Evolutionary conservation across 2,329 filamentous ascomycete species (phyloP), one percentile per base, ranked within the genome.

Genomic region (Cladophialophora psammophila): DNA sequence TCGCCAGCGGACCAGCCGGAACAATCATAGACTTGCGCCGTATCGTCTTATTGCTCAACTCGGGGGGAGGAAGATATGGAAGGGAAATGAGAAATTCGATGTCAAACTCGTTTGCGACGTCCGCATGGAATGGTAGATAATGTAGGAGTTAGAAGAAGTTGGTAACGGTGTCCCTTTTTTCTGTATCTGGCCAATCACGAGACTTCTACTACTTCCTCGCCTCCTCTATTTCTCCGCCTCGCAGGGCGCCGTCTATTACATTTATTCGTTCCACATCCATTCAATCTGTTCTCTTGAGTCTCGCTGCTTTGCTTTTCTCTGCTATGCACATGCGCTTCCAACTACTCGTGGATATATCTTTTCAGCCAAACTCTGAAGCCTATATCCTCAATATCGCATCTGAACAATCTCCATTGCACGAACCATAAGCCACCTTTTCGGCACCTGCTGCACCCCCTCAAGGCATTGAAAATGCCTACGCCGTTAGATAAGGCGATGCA

Each of bases 401-500:
- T 26, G 26, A 26, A 26, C 26, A 26, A 26, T 12, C 45, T 5
- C 3, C 34, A 26, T 7, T 36, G 31, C 9, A 31, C 45, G 8
- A 26, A 50, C 8, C 13, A 50, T 31, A 40, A 18, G 5, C 12
- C 45, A 5, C 10, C 3, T 26, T 31, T 50, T 26, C 26, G 45
- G 13, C 12, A 50, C 18, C 18, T 20, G n/a, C 45, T 10, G 20
- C 5, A 48, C 20, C n/a, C 20, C 18, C 42, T 20, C 9, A 10
- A 31, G 34, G n/a, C n/a, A 53, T 10, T 53, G 15, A 60, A 64
- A 26, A 91, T 91, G 90, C 88, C 89, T 58, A 93, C 90, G 65
- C 84, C 85, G 35, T 78, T 93, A 2, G 90, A 93, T 75, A 86
- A 84, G 77, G 88, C 86, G 9, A 80, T 92, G 80, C 89, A 85